Evolutionary conservation across 78 protist species (phyloP).

Genomic region (Carpediemonas membranifera): DNA sequence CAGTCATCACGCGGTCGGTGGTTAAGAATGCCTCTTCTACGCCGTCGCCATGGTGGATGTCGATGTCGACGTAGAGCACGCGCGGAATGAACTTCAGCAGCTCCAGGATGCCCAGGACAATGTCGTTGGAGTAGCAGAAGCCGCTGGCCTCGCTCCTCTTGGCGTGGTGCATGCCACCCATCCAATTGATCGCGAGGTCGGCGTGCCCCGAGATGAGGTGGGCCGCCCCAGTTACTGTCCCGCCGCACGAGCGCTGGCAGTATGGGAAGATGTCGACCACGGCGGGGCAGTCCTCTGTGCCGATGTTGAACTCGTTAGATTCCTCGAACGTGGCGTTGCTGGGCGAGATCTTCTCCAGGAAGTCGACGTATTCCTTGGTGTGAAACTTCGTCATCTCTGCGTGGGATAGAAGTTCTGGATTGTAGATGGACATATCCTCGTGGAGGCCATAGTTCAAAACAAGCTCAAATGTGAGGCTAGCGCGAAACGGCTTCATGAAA

Average conservation of each 20-base stretch:
- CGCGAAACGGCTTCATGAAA: slow-evolving; percentile 95
- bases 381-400: slow-evolving; percentile 80
- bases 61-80: slow-evolving; percentile 96
- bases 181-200: slow-evolving; percentile 93
- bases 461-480: slow-evolving; percentile 64
- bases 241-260: slow-evolving; percentile 86
- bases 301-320: slow-evolving; percentile 46
- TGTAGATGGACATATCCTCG: slow-evolving; percentile 11
- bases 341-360: slow-evolving; percentile 63
- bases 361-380: slow-evolving; percentile 84
- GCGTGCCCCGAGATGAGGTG: slow-evolving; percentile 54
- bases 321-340: slow-evolving; percentile 48
- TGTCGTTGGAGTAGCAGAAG: slow-evolving; percentile 96
- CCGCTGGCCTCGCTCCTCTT: slow-evolving; percentile 80
- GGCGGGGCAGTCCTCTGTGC: slow-evolving; percentile 69
- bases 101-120: slow-evolving; percentile 86
- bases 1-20: slow-evolving; percentile 5
- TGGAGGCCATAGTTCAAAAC: neutral
- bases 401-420: slow-evolving; percentile 66
- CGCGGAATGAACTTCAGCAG: slow-evolving; percentile 74
- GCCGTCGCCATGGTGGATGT: slow-evolving; percentile 45
- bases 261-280: slow-evolving; percentile 69
- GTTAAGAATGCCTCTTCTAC: too few relatives aligned
- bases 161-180: slow-evolving; percentile 98
- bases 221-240: slow-evolving; percentile 48